Evolutionary conservation across 768 basidiomycete species (phyloP), one percentile per base, ranked within the genome.

Genomic region (Naematelia encephala): DNA sequence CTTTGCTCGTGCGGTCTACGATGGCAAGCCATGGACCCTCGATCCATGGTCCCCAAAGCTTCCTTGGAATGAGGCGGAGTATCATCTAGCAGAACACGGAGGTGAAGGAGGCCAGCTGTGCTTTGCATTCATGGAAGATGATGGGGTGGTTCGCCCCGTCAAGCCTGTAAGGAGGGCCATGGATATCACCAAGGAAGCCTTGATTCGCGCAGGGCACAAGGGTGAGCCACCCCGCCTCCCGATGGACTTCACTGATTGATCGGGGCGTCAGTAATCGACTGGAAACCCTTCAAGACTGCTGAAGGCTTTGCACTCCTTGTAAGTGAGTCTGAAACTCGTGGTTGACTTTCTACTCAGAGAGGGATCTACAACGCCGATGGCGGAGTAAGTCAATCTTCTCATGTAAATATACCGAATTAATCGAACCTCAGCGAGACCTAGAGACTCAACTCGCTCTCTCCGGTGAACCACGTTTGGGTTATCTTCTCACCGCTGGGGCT

Each of bases 121-220:
- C 14, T 78, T 53, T 82, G 85, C 65, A 83, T 81, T 90, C 54
- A 78, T 87, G 76, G 86, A 85, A 84, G 81, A 88, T 62, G 84
- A 89, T 63, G 84, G 82, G 1, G 52, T 80, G n/a, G 74, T 83
- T 12, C 67, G 77, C 23, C 87, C 88, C 0, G 82, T 85, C 63
- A 87, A 88, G 1, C 88, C 89, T 0, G 76, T 89, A 19, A 69
- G 67, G 5, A 79, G 89, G 34, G 88, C 83, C 0, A 70, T 90
- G 42, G 80, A 84, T 67, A 77, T 78, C 43, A 79, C 81, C 0
- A 84, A 84, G 72, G 70, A 78, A 3, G 86, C 87, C 0, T 75
- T 91, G 23, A 54, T 81, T 3, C 79, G 79, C 4, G 85, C 82
- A 13, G 87, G 88, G 3, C 87, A 90, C 73, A 79, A 81, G 76